Evolutionary conservation across 805 yeast genomes (phyloP).

Genomic region (Torulaspora microellipsoides): DNA sequence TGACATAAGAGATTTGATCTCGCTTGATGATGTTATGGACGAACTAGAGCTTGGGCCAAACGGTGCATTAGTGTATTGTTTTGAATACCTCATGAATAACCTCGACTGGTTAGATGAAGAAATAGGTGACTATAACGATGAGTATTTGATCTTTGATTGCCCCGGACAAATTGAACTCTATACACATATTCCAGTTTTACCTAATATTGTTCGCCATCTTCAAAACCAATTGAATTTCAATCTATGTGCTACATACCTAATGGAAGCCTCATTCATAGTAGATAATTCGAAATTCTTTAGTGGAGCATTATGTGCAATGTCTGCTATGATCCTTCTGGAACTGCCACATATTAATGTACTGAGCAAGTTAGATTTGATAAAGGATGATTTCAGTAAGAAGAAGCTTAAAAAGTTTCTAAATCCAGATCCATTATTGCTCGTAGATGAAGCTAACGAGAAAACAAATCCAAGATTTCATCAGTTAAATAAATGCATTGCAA

Average conservation of each 20-base stretch:
- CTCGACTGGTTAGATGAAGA: conserved; percentile 97
- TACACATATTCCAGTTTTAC: conserved; percentile 90
- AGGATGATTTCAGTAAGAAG: conserved; percentile 69
- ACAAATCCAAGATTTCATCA: conserved; percentile 61
- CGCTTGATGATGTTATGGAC: conserved; percentile 92
- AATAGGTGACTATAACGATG: conserved; percentile 93
- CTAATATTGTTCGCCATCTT: conserved; percentile 81
- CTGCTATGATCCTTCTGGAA: conserved; percentile 93
- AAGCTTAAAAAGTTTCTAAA: conserved; percentile 79
- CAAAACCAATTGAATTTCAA: conserved; percentile 75
- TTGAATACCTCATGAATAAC: conserved; percentile 83
- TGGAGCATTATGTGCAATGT: conserved; percentile 95
- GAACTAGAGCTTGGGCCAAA: conserved; percentile 92
- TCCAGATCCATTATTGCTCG: conserved; percentile 82
- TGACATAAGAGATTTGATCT: conserved; percentile 85
- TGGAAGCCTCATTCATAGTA: conserved; percentile 91
- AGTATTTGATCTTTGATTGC: conserved; percentile 89
- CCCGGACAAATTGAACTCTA: conserved; percentile 96
- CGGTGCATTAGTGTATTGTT: conserved; percentile 90
- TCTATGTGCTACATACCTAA: conserved; percentile 84
- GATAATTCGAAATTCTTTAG: conserved; percentile 90
- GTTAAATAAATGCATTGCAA: conserved; percentile 78
- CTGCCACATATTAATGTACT: conserved; percentile 90
- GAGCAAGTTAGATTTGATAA: conserved; percentile 81
- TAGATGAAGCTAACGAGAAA: conserved; percentile 44